Conservation (phyloP, 192 early-diverging fungal genomes). For the Funneliformis geosporum region DNA sequence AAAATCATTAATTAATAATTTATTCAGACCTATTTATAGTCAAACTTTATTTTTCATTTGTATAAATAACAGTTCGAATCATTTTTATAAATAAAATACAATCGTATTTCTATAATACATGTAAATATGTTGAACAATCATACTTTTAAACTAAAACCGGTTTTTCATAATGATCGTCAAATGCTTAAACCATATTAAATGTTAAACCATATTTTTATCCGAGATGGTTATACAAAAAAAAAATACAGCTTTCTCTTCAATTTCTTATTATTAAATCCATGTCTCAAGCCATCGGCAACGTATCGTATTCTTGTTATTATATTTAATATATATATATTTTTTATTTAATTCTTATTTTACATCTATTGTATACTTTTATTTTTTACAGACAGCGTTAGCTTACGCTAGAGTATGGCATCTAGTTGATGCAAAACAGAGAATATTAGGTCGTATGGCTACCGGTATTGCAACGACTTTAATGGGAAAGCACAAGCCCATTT, state of each 20-base stretch:
- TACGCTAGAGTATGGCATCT: conserved; percentile 91
- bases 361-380: background rate
- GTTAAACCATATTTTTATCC: too few species aligned
- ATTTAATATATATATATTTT: background rate
- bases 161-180: too few species aligned
- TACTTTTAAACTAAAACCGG: too few species aligned
- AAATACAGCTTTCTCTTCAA: too few species aligned
- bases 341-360: background rate
- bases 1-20: background rate
- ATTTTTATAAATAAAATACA: too few species aligned
- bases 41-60: too few species aligned
- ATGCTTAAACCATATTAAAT: too few species aligned
- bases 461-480: conserved; percentile 87
- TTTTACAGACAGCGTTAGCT: conserved; percentile 70
- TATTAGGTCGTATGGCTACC: conserved; percentile 84
- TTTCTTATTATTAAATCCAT: conserved; percentile 28
- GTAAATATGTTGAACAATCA: too few species aligned
- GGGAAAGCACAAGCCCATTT: conserved; percentile 97
- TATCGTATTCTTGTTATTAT: conserved; percentile 28
- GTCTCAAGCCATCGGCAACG: conserved; percentile 63
- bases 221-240: too few species aligned
- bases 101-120: too few species aligned
- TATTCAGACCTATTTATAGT: too few species aligned
- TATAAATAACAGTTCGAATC: too few species aligned
- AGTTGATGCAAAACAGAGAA: conserved; percentile 83